Evolutionary conservation across 176 grass and related monocot genomes (phyloP).

Genomic region (Chloris gayana): DNA sequence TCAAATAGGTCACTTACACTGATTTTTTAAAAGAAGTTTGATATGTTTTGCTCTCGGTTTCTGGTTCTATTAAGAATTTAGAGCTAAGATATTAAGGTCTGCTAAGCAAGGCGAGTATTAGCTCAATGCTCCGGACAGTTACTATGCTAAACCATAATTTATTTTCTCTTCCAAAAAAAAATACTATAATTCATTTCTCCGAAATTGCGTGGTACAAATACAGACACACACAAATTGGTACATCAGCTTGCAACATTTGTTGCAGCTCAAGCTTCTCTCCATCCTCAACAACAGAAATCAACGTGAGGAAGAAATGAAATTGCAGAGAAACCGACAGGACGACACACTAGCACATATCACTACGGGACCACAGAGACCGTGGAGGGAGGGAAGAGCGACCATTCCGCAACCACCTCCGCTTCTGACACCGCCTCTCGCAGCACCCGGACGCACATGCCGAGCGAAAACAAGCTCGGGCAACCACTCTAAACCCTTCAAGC

Average conservation of each 20-base stretch:
- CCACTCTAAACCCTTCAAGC: slow-evolving; percentile 5
- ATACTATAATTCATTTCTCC: slow-evolving; percentile 23
- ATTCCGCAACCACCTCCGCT: slow-evolving; percentile 40
- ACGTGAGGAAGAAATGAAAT: background rate
- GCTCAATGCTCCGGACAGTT: too few species aligned
- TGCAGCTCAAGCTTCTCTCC: slow-evolving; percentile 14
- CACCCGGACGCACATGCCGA: slow-evolving; percentile 36
- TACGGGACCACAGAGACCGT: slow-evolving; percentile 32
- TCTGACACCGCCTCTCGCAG: slow-evolving; percentile 54
- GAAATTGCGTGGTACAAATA: slow-evolving; percentile 26
- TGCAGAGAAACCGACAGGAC: slow-evolving; percentile 2
- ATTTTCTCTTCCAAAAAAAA: too few species aligned
- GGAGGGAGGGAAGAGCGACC: slow-evolving; percentile 51
- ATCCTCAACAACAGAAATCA: background rate
- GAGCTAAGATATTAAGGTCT: too few species aligned
- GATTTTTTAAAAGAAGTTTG: too few species aligned
- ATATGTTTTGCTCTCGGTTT: too few species aligned
- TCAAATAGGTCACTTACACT: too few species aligned
- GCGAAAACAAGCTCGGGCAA: background rate
- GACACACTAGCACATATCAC: slow-evolving; percentile 26
- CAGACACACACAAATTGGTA: slow-evolving; percentile 24
- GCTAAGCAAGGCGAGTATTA: too few species aligned
- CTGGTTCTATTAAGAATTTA: too few species aligned
- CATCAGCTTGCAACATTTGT: slow-evolving; percentile 14
- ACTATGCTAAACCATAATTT: too few species aligned